Base-by-base conservation (phyloP, 495 filamentous ascomycete species). In the Penicillium macrosclerotiorum region DNA sequence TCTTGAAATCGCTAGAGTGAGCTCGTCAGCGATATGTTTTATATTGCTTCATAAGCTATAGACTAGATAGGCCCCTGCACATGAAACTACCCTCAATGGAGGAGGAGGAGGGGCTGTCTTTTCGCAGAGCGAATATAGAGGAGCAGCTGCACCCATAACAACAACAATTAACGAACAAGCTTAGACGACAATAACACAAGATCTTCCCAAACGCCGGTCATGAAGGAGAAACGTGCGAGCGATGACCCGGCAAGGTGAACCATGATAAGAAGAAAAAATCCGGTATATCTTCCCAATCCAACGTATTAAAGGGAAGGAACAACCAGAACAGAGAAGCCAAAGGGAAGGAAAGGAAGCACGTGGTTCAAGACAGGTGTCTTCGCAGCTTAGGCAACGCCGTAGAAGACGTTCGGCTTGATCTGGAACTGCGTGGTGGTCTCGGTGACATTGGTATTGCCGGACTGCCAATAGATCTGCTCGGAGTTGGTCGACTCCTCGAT, bases 401-500 rank as follows among this genome's bases (percentile, higher is more conserved):
- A 52, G 20, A 57, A 49, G 8, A 16, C 11, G 19, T 45, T 24
- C 12, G 54, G 54, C n/a, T 27, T 49, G 45, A 57, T 57, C n/a
- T 19, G 22, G 49, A 57, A 57, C 18, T 30, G 20, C 11, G 9
- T 18, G 12, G 16, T 20, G 14, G 41, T 30, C 13, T 45, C 30
- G 27, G 39, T 52, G 44, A 52, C 49, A 23, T 57, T 57, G 41
- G 22, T 23, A 9, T 11, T 37, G 20, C 54, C 54, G 7, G 45
- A 35, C 36, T 50, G 42, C 50, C 50, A 52, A 43, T 37, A 52
- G 25, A 47, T 48, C 6, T 60, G 57, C 29, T 49, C 55, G 32
- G 40, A 57, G 11, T 58, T 40, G 5, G 35, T 49, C 4, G 47
- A 27, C 8, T 49, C 59, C 42, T 49, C 43, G 4, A 27, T 34